Conservation (phyloP, 2,329 filamentous ascomycete genomes). For the Penicillium sp. region DNA sequence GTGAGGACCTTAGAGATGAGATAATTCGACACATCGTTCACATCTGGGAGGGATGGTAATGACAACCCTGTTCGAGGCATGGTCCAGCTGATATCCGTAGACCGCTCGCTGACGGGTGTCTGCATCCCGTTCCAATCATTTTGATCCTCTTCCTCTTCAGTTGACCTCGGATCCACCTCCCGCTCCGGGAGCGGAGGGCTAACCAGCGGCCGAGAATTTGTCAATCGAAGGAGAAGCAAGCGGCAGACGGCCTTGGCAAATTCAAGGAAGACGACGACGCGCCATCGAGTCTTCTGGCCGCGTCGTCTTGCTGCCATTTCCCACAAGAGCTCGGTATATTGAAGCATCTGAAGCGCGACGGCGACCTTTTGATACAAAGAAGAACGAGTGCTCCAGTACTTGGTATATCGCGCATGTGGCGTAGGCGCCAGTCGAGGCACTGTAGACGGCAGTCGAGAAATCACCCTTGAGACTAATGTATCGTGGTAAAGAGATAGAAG, state of each 20-base stretch:
- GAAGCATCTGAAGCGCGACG: conserved; percentile 79
- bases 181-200: conserved; percentile 82
- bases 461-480: conserved; percentile 69
- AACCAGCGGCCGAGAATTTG: conserved; percentile 76
- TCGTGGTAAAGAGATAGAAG: conserved; percentile 93
- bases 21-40: conserved; percentile 80
- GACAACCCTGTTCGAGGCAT: conserved; percentile 94
- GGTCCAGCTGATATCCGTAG: conserved; percentile 62
- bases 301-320: conserved; percentile 93
- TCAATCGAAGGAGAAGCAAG: conserved; percentile 75
- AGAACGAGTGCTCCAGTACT: conserved; percentile 61
- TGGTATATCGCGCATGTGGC: conserved; percentile 62
- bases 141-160: conserved; percentile 45
- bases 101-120: conserved; percentile 41
- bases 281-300: conserved; percentile 77
- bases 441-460: conserved; percentile 54
- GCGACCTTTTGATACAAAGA: conserved; percentile 77
- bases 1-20: conserved; percentile 87
- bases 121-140: conserved; percentile 50
- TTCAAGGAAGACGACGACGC: conserved; percentile 81
- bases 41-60: conserved; percentile 77
- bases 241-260: conserved; percentile 81
- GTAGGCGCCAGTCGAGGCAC: conserved; percentile 51
- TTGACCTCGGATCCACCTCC: conserved; percentile 67
- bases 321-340: conserved; percentile 94